phyloP scores from a whole-genome alignment of 2,329 filamentous ascomycete species.

The Pseudogymnoascus sp. region DNA sequence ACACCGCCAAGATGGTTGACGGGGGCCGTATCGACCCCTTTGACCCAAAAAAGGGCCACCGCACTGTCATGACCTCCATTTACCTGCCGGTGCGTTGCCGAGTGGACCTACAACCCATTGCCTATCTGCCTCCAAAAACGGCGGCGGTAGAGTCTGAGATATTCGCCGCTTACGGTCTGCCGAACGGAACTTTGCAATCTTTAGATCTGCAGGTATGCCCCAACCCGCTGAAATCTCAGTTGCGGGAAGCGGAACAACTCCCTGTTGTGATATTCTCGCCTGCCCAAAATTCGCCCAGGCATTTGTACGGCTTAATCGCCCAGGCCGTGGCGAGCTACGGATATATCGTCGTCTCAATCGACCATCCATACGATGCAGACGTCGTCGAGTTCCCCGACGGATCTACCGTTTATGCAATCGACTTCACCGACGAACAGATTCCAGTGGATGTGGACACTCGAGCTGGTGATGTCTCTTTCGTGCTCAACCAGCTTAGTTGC shows the following conservation, averaged over 20 bases:
- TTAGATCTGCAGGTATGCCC: constrained; percentile 22
- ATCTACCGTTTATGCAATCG: constrained; percentile 13
- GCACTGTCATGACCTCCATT: constrained; percentile 26
- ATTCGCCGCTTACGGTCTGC: constrained; percentile 21
- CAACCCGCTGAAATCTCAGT: background rate
- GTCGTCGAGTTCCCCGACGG: constrained; percentile 30
- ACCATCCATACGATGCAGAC: constrained; percentile 31
- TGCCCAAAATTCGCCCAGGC: constrained; percentile 23
- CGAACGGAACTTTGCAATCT: constrained; percentile 24
- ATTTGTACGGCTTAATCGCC: constrained; percentile 27
- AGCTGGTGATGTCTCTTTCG: constrained; percentile 21
- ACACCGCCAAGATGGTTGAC: constrained; percentile 18
- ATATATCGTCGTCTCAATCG: constrained; percentile 30
- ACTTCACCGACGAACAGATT: constrained; percentile 17
- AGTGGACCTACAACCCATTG: constrained; percentile 12
- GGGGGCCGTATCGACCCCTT: constrained; percentile 24
- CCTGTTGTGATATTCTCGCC: constrained; percentile 31
- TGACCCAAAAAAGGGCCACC: constrained; percentile 17
- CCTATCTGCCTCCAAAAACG: constrained; percentile 28
- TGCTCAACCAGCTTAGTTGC: constrained; percentile 19
- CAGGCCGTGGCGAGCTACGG: constrained; percentile 30
- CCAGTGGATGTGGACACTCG: constrained; percentile 17
- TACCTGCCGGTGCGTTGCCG: constrained; percentile 21
- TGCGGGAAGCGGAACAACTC: constrained; percentile 5
- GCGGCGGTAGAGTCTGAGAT: constrained; percentile 20